phyloP scores from a whole-genome alignment of 2,329 filamentous ascomycete genomes.

The Nannizziopsis barbatae region DNA sequence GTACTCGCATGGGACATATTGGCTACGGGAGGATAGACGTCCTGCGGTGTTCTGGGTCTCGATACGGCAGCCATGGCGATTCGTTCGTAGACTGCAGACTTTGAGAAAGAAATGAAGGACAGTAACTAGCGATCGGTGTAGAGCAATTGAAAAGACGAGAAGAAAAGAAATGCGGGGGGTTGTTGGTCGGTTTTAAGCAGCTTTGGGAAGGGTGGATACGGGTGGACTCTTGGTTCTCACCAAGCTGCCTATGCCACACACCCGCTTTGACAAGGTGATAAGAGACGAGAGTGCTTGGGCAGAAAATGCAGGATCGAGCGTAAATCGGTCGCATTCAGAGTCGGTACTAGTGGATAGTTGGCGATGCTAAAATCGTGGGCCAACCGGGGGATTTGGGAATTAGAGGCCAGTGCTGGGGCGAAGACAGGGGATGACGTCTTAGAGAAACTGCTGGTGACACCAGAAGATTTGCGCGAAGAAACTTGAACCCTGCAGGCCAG shows the following conservation, averaged over 20 bases:
- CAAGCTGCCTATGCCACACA: too few relatives aligned
- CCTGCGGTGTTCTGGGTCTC: constrained; percentile 33
- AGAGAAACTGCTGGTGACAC: not conserved
- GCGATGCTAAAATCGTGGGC: not conserved
- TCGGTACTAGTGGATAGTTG: not conserved
- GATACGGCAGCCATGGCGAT: constrained; percentile 22
- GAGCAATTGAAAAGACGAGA: too few relatives aligned
- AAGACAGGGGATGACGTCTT: constrained; percentile 5
- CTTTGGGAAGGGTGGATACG: not conserved
- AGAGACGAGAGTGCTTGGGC: not conserved
- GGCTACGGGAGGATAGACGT: constrained; percentile 26
- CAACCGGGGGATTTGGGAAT: not conserved
- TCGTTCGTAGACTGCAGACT: not conserved
- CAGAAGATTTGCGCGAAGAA: too few relatives aligned
- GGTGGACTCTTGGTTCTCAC: not conserved
- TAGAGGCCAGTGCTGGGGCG: not conserved
- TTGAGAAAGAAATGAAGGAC: not conserved
- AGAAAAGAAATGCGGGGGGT: too few relatives aligned
- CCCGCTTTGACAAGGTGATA: too few relatives aligned
- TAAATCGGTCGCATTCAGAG: too few relatives aligned
- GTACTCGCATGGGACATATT: constrained; percentile 21
- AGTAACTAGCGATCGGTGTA: too few relatives aligned
- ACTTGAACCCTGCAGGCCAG: too few relatives aligned
- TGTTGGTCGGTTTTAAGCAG: too few relatives aligned
- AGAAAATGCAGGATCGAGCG: not conserved